Evolutionary conservation across 2,329 filamentous ascomycete species (phyloP).

Genomic region (Beauveria rudraprayagi): DNA sequence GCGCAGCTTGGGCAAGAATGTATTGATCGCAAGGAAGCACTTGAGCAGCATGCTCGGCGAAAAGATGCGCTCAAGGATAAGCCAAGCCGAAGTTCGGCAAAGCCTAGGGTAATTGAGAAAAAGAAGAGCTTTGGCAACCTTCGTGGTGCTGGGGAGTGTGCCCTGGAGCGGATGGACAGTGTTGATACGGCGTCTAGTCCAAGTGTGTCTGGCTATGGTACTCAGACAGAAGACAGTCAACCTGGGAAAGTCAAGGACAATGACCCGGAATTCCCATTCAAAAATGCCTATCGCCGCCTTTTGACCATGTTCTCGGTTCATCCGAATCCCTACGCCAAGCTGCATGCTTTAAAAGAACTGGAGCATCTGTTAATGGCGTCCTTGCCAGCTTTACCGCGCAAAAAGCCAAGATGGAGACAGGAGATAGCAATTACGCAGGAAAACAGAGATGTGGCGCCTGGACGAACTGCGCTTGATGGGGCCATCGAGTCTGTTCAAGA

Average conservation of each 20-base stretch:
- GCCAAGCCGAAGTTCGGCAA: conserved; percentile 33
- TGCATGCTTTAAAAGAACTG: conserved; percentile 75
- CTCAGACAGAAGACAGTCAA: conserved; percentile 5
- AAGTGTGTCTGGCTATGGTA: not conserved
- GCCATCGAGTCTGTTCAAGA: conserved; percentile 64
- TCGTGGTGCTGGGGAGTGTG: conserved; percentile 39
- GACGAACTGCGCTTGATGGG: conserved; percentile 49
- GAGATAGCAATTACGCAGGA: conserved; percentile 11
- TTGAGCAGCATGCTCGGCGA: conserved; percentile 39
- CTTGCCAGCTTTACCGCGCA: conserved; percentile 33
- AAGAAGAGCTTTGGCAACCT: conserved; percentile 63
- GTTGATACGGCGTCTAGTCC: conserved; percentile 19
- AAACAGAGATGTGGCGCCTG: conserved; percentile 26
- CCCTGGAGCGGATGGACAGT: conserved; percentile 23
- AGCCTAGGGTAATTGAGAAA: conserved; percentile 50
- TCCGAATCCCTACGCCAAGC: conserved; percentile 78
- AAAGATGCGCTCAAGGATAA: conserved; percentile 32
- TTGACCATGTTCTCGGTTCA: conserved; percentile 83
- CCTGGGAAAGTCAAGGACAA: not conserved
- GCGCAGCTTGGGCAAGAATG: conserved; percentile 57
- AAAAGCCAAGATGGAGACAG: conserved; percentile 23
- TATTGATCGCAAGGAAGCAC: conserved; percentile 52
- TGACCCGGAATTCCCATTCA: conserved; percentile 63
- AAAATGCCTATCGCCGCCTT: conserved; percentile 68
- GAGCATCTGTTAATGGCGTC: conserved; percentile 75